Percentiles rank a stretch among this genome's conserved stretches.
Conservation (phyloP, 1,139 yeast genomes). For the Candida freyschussii region DNA sequence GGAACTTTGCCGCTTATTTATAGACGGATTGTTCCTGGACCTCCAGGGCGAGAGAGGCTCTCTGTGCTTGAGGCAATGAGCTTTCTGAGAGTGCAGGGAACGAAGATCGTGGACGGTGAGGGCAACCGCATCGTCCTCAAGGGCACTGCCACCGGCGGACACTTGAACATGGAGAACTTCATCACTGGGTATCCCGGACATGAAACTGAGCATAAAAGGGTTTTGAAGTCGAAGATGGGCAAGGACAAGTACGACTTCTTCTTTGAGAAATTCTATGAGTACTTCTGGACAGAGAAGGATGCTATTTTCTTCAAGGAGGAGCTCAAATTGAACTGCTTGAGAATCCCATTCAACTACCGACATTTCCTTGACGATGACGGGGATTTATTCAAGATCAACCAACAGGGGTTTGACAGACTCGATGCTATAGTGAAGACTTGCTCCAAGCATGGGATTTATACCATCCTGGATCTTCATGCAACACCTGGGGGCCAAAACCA, state of each 20-base stretch:
- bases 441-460: slow-evolving; percentile 21
- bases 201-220: slow-evolving; percentile 21
- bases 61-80: too few species aligned
- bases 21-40: too few species aligned
- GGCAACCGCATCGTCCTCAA: slow-evolving; percentile 19
- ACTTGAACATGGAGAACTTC: slow-evolving; percentile 24
- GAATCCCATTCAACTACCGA: slow-evolving; percentile 24
- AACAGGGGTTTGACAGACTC: slow-evolving; percentile 18
- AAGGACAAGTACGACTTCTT: slow-evolving; percentile 21
- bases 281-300: slow-evolving; percentile 23
- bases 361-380: slow-evolving; percentile 22
- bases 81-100: slow-evolving; percentile 21
- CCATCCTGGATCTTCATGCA: slow-evolving; percentile 20
- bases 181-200: slow-evolving; percentile 25
- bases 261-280: slow-evolving; percentile 23
- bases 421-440: slow-evolving; percentile 17
- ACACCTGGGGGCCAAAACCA: slow-evolving; percentile 24
- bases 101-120: slow-evolving; percentile 19
- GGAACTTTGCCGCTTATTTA: too few species aligned
- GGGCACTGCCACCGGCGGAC: slow-evolving; percentile 24
- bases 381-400: slow-evolving; percentile 21
- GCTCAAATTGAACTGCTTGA: slow-evolving; percentile 18
- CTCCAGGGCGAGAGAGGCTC: too few species aligned
- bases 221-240: slow-evolving; percentile 19
- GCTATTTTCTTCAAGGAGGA: slow-evolving; percentile 22